Evolutionary conservation across 1,139 yeast genomes (phyloP).

Genomic region (Arxiozyma bovina): DNA sequence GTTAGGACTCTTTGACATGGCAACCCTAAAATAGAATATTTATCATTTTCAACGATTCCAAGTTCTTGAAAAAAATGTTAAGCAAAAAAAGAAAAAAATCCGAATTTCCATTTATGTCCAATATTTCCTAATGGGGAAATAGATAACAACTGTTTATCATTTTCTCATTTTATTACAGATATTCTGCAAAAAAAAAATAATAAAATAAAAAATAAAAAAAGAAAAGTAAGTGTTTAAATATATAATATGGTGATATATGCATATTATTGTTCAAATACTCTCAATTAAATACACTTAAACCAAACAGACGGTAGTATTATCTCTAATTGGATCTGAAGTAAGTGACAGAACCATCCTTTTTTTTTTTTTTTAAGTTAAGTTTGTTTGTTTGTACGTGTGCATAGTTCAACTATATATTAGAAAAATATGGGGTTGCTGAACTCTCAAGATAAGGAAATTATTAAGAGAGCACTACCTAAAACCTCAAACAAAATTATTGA

Average conservation of each 20-base stretch:
- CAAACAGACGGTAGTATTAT: not conserved
- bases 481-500: slow-evolving; percentile 80
- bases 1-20: not conserved
- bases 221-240: not conserved
- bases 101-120: not conserved
- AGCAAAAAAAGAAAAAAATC: not conserved
- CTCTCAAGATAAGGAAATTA: slow-evolving; percentile 71
- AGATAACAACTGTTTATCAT: not conserved
- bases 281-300: no score
- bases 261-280: no score
- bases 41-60: not conserved
- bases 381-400: not conserved
- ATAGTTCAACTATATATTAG: no score
- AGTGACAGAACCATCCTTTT: not conserved
- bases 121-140: not conserved
- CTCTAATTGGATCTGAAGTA: not conserved
- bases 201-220: no score
- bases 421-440: slow-evolving; percentile 49
- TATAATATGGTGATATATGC: not conserved
- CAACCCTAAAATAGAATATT: not conserved
- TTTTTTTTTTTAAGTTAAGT: no score
- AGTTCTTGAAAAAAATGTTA: not conserved
- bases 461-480: slow-evolving; percentile 83
- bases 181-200: no score
- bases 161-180: not conserved